Percentiles rank a stretch among this genome's conserved stretches.
Conservation (phyloP, 805 yeast species). For the Starmerella stigmatis region DNA sequence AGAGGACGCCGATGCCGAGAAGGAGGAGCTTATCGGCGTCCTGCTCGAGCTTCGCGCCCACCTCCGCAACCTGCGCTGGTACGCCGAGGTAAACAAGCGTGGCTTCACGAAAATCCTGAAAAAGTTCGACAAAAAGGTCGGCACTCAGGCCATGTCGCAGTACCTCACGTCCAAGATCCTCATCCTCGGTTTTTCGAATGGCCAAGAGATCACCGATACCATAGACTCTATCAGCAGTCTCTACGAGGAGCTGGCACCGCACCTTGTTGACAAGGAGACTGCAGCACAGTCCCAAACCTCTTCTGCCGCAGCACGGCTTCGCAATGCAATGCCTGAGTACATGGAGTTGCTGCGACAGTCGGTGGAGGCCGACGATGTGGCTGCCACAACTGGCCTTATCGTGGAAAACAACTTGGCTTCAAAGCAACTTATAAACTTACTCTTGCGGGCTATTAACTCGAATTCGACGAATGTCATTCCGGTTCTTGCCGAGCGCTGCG, state of each 20-base stretch:
- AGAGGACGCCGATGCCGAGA: constrained; percentile 40
- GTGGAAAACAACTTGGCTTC: constrained; percentile 40
- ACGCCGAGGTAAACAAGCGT: constrained; percentile 80
- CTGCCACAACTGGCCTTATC: constrained; percentile 34
- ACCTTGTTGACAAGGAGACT: constrained; percentile 6
- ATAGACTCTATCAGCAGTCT: constrained; percentile 33
- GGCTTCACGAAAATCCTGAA: constrained; percentile 83
- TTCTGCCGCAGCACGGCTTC: not conserved
- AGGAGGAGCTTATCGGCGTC: constrained; percentile 54
- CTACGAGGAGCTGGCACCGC: constrained; percentile 27
- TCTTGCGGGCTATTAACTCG: constrained; percentile 32
- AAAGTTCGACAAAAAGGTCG: constrained; percentile 75
- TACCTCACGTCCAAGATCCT: constrained; percentile 57
- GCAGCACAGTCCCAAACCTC: not conserved
- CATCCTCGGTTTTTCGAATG: constrained; percentile 71
- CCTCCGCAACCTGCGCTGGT: constrained; percentile 82
- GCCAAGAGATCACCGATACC: constrained; percentile 44
- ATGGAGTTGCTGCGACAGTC: constrained; percentile 16
- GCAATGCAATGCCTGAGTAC: not conserved
- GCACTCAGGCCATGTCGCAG: constrained; percentile 45
- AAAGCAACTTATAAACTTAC: constrained; percentile 32
- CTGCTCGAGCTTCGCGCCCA: constrained; percentile 65
- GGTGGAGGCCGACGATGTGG: constrained; percentile 38
- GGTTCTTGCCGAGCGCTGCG: constrained; percentile 35
- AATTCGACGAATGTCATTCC: constrained; percentile 45